Evolutionary conservation across 306 rosid genomes (phyloP).

Genomic region (Trifolium subterraneum): DNA sequence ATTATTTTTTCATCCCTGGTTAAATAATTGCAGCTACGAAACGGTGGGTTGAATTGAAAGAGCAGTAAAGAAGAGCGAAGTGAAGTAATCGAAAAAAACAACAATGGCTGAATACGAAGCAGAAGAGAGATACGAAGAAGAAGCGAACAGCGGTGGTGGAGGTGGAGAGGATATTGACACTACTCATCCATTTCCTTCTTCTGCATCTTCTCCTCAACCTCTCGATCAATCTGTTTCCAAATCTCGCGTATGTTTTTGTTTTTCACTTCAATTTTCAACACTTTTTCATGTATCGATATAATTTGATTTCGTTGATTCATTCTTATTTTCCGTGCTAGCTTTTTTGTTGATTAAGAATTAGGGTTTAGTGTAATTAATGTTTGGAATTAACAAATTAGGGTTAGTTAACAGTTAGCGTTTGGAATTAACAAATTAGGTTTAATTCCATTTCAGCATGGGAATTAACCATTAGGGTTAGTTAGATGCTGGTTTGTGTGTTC

Average conservation of each 20-base stretch:
- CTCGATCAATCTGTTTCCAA: conserved; percentile 3
- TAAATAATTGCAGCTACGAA: neutral
- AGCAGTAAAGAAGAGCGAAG: neutral
- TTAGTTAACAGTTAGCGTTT: neutral
- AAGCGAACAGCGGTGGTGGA: neutral
- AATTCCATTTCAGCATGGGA: no score
- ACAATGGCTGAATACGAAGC: conserved; percentile 14
- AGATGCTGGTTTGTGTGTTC: no score
- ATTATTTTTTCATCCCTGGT: no score
- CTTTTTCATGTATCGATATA: neutral
- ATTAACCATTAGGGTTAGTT: no score
- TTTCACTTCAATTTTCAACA: neutral
- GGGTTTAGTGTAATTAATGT: neutral
- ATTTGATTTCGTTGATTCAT: neutral
- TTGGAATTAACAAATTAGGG: neutral
- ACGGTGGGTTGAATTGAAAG: neutral
- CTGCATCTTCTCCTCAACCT: conserved; percentile 20
- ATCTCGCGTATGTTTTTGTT: neutral
- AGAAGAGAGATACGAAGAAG: conserved; percentile 1
- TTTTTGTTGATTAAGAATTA: neutral
- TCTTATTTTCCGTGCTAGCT: neutral
- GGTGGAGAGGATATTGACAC: neutral
- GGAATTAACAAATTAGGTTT: neutral
- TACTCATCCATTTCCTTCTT: neutral
- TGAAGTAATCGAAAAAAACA: neutral